phyloP scores from a whole-genome alignment of 106 monocot species.

The Dendrobium catenatum region DNA sequence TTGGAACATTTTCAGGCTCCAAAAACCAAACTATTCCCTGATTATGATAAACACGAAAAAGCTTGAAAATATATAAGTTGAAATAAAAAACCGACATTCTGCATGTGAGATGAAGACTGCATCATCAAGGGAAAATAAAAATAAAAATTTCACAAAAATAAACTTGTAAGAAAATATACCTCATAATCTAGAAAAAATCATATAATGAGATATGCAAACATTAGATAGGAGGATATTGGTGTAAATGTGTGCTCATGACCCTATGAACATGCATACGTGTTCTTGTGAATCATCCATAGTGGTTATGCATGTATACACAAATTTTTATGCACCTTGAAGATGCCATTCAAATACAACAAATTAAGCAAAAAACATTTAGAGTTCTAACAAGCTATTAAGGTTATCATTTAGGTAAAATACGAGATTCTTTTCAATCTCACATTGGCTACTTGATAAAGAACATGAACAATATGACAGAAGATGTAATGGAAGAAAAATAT shows the following conservation, averaged over 20 bases:
- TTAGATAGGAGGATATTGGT: not conserved
- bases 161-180: not conserved
- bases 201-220: not conserved
- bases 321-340: not conserved
- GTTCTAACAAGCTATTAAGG: not conserved
- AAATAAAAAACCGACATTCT: not conserved
- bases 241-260: not conserved
- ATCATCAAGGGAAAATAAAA: not conserved
- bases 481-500: not conserved
- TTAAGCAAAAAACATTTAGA: not conserved
- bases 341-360: not conserved
- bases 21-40: slow-evolving; percentile 87
- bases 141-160: not conserved
- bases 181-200: not conserved
- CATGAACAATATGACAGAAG: not conserved
- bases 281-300: not conserved
- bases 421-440: not conserved
- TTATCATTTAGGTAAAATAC: not conserved
- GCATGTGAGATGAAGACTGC: not conserved
- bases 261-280: not conserved
- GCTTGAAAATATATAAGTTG: not conserved
- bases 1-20: slow-evolving; percentile 62
- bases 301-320: not conserved
- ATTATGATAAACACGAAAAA: slow-evolving; percentile 4
- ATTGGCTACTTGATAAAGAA: not conserved